Evolutionary conservation across 345 rosid species (phyloP).

Genomic region (Turritis glabra): DNA sequence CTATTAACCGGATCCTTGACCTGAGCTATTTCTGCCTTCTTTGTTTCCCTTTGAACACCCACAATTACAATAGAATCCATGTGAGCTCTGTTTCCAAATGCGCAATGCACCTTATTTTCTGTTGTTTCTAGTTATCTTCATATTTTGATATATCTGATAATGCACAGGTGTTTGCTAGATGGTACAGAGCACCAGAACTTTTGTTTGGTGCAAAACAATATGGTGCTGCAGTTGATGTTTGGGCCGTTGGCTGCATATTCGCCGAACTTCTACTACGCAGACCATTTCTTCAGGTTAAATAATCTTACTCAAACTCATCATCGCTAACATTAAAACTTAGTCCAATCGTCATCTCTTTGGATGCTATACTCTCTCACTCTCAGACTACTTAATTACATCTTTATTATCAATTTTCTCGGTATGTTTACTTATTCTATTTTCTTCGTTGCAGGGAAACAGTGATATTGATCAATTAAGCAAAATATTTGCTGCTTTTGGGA

Average conservation of each 20-base stretch:
- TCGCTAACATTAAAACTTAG: neutral
- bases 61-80: neutral
- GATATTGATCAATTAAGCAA: slow-evolving; percentile 96
- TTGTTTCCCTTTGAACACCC: neutral
- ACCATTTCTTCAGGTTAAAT: slow-evolving; percentile 81
- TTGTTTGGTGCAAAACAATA: slow-evolving; percentile 90
- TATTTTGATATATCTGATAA: slow-evolving; percentile 19
- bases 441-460: slow-evolving; percentile 62
- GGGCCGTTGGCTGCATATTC: slow-evolving; percentile 97
- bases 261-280: slow-evolving; percentile 88
- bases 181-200: slow-evolving; percentile 98
- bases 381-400: neutral
- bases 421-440: neutral
- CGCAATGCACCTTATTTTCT: neutral
- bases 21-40: neutral
- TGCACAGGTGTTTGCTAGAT: slow-evolving; percentile 87
- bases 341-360: slow-evolving; percentile 16
- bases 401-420: neutral
- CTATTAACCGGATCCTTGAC: neutral
- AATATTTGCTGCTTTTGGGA: slow-evolving; percentile 90
- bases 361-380: slow-evolving; percentile 6
- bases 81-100: slow-evolving; percentile 1
- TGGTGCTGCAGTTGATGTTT: slow-evolving; percentile 92
- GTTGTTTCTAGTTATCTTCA: slow-evolving; percentile 9
- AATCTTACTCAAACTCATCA: neutral